Evolutionary conservation across 352 stramenopile genomes (phyloP), one percentile per base, ranked within the genome.

Genomic region (Pythium phragmiticola): DNA sequence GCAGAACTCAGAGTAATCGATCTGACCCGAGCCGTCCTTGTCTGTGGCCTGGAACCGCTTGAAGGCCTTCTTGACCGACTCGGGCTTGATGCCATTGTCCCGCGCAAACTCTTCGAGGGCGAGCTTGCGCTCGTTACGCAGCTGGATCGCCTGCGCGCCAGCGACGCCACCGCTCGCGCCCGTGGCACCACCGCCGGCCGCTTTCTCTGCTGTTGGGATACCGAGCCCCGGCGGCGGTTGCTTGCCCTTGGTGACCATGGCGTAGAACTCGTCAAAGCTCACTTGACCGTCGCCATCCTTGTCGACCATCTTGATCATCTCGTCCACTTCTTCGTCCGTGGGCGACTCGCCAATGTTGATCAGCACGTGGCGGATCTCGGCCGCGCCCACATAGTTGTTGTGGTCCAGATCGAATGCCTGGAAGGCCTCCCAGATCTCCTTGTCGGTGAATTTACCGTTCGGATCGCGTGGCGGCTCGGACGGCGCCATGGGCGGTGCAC

Each of bases 1-100:
- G 63, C 96, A 99, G 76, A 99, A 98, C 75, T 99, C 96, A 17
- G 91, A 96, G 81, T 98, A 98, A 73, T 98, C 91, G 60, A 98
- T 97, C 66, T 98, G 84, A 23, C 96, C 96, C 5, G 85, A 97
- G 28, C 94, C 95, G 53, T 98, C 90, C 65, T 98, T 98, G 74
- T 98, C 91, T 3, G 89, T 95, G 13, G 89, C 88, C 77, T 98
- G 89, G 81, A 98, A 99, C 33, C 93, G 84, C 70, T 98, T 98
- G 81, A 98, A 98, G 42, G 93, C 93, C 70, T 97, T 98, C 75
- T 98, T 98, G 63, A 99, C 96, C 17, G 83, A 96, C 70, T 98
- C 96, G 21, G 94, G 91, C 68, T 98, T 98, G 68, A 98, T 90
- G 41, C 95, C 96, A 67, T 98, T 97, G 72, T 98, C 92, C 14